Conservation (phyloP, 2,329 filamentous ascomycete genomes). For the Aspergillus brunneoviolaceus region DNA sequence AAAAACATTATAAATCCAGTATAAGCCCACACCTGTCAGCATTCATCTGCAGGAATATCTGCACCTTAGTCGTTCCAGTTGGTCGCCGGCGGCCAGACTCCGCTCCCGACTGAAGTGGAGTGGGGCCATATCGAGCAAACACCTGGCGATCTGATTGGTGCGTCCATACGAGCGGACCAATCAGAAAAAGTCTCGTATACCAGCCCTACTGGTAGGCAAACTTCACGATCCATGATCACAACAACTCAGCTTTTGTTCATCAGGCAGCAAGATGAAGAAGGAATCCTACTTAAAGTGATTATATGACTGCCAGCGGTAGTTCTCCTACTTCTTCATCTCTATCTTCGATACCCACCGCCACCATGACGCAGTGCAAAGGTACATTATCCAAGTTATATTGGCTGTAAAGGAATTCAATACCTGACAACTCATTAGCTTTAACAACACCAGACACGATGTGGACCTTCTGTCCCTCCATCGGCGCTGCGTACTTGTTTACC, state of each 20-base stretch:
- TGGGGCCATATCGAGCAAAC: background rate
- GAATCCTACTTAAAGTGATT: background rate
- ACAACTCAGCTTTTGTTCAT: background rate
- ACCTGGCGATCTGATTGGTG: background rate
- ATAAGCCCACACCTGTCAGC: no score
- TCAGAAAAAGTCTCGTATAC: background rate
- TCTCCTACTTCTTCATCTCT: background rate
- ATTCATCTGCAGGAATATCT: no score
- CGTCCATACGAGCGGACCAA: background rate
- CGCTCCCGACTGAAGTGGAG: background rate
- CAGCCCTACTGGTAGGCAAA: no score
- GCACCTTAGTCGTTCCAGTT: no score
- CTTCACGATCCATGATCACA: background rate
- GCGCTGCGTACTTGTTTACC: background rate
- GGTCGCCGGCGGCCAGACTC: no score
- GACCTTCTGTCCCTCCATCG: background rate
- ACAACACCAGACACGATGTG: background rate
- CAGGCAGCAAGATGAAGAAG: background rate
- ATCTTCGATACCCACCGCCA: background rate
- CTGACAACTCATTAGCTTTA: background rate
- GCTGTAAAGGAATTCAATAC: background rate
- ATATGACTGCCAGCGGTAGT: rapidly evolving
- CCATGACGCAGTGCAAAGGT: conserved; percentile 2
- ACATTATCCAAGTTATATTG: background rate
- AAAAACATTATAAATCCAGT: no score